A percentile compares a stretch with the other conserved stretches of the same genome.
Evolutionary conservation across 164 flowering plant species (phyloP).

Genomic region (Magnolia officinalis): DNA sequence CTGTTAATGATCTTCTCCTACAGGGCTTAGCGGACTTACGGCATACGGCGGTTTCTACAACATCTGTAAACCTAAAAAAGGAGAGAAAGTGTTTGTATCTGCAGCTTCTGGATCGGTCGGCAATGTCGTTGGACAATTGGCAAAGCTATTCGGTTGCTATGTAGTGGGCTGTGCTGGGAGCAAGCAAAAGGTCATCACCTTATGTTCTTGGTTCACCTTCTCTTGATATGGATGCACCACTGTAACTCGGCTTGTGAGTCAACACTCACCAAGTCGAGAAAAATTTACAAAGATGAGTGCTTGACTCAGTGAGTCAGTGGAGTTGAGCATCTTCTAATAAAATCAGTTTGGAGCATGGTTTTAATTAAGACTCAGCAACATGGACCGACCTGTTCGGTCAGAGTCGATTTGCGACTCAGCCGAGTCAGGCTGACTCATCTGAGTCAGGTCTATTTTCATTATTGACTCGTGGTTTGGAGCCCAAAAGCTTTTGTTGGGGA

Average conservation of each 20-base stretch:
- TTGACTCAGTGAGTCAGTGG: not conserved
- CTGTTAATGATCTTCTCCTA: not conserved
- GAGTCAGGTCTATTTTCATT: no score
- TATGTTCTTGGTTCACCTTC: not conserved
- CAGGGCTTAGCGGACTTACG: constrained; percentile 67
- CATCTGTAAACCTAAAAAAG: constrained; percentile 65
- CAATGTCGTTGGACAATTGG: constrained; percentile 70
- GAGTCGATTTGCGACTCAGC: no score
- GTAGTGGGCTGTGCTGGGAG: constrained; percentile 79
- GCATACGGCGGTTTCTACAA: constrained; percentile 76
- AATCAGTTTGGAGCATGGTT: no score
- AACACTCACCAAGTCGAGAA: not conserved
- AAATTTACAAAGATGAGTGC: not conserved
- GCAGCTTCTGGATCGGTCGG: constrained; percentile 87
- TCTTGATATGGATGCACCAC: not conserved
- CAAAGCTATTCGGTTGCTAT: constrained; percentile 68
- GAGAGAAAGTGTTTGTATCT: constrained; percentile 79
- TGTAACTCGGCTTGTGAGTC: not conserved
- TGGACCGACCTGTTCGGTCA: no score
- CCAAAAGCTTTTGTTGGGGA: no score
- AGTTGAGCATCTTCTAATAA: no score
- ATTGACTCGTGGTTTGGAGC: no score
- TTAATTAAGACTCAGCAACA: no score
- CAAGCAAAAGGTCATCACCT: constrained; percentile 50
- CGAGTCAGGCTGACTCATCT: no score